A percentile compares a stretch with the other conserved stretches of the same genome.
Conservation (phyloP, 164 flowering plant genomes). For the Malania oleifera region DNA sequence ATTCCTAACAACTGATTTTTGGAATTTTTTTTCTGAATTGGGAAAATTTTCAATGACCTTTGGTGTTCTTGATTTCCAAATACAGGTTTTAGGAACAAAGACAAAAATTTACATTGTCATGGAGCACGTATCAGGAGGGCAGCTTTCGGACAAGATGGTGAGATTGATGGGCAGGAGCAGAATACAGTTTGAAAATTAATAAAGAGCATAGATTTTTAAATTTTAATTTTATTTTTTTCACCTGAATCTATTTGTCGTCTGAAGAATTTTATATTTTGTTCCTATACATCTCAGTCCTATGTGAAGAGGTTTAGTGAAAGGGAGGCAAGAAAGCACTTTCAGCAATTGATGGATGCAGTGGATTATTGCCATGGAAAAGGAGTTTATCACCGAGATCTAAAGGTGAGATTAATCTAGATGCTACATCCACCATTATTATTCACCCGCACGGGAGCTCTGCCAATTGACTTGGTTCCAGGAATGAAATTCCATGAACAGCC, state of each 20-base stretch:
- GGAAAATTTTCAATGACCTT: neutral
- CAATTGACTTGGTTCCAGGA: constrained; percentile 4
- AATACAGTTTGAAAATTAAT: too few relatives aligned
- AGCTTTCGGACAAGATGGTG: constrained; percentile 65
- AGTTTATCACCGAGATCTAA: constrained; percentile 86
- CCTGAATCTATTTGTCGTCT: too few relatives aligned
- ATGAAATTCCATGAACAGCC: constrained; percentile 46
- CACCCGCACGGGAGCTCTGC: neutral
- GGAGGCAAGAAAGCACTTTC: constrained; percentile 77
- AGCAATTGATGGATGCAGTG: constrained; percentile 80
- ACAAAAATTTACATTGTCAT: constrained; percentile 63
- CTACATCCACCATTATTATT: neutral
- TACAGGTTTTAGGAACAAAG: constrained; percentile 68
- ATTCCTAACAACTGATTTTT: too few relatives aligned
- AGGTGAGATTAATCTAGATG: constrained; percentile 37
- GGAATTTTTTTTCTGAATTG: too few relatives aligned
- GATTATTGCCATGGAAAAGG: constrained; percentile 83
- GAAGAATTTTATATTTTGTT: too few relatives aligned
- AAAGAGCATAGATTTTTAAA: too few relatives aligned
- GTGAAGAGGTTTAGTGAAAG: constrained; percentile 41
- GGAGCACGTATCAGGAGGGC: constrained; percentile 73
- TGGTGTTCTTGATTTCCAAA: neutral
- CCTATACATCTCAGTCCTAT: too few relatives aligned
- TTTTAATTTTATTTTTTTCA: too few relatives aligned
- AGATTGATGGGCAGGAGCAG: too few relatives aligned